These are phyloP conservation scores for Fraxinus nigra DNA, from an alignment of 305 asterid species.

Conservation along the genomic window DNA sequence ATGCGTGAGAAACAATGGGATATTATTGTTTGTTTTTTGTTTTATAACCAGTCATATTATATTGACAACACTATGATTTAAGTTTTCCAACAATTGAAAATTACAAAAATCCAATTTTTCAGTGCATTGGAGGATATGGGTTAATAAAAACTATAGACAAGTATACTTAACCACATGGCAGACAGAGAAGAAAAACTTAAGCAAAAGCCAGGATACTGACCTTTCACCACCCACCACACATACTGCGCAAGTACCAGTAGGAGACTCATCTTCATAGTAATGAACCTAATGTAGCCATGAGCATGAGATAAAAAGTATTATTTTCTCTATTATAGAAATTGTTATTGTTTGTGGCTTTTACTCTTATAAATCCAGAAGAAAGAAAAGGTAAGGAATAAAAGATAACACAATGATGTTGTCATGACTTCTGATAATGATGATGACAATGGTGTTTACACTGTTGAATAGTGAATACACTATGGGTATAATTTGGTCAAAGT, in stretches of 20 bases:
- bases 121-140: neutral
- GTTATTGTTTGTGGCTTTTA: neutral
- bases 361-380: constrained; percentile 10
- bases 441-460: neutral
- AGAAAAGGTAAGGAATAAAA: neutral
- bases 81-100: neutral
- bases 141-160: neutral
- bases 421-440: neutral
- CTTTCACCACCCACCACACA: constrained; percentile 90
- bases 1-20: neutral
- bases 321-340: neutral
- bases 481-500: neutral
- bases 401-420: neutral
- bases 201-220: constrained; percentile 32
- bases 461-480: neutral
- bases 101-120: neutral
- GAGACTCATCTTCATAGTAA: constrained; percentile 79
- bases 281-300: constrained; percentile 51
- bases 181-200: neutral
- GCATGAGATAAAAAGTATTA: neutral
- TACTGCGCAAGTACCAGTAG: constrained; percentile 93
- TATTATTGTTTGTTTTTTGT: neutral
- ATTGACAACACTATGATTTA: neutral
- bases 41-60: neutral
- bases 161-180: neutral